Conservation (phyloP, 257 asterid species). For the Mentha longifolia region DNA sequence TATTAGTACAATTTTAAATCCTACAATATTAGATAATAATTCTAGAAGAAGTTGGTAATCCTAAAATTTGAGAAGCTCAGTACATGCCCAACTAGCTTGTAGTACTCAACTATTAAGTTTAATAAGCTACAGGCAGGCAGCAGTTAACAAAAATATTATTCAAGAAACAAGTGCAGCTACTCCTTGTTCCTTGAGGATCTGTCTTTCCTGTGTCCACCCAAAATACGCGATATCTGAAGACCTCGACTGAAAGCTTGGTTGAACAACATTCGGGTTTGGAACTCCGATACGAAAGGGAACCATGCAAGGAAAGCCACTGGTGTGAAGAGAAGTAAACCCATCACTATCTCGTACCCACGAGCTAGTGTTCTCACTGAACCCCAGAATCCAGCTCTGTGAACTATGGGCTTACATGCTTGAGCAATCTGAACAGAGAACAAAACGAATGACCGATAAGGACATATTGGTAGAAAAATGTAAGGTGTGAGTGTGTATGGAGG, state of each 20-base stretch:
- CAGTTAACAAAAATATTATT: too few species aligned
- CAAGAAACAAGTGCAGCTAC: constrained; percentile 33
- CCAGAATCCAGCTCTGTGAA: constrained; percentile 79
- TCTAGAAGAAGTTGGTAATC: too few species aligned
- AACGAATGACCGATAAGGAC: background rate
- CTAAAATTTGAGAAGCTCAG: too few species aligned
- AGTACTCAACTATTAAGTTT: too few species aligned
- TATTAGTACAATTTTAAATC: too few species aligned
- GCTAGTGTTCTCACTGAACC: constrained; percentile 87
- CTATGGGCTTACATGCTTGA: constrained; percentile 88
- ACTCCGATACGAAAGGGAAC: constrained; percentile 97
- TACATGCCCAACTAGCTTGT: too few species aligned
- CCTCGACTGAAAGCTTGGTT: constrained; percentile 99
- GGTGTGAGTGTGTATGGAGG: background rate
- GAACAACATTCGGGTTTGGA: constrained; percentile 95
- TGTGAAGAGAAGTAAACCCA: constrained; percentile 92
- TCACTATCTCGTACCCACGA: constrained; percentile 84
- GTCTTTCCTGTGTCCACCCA: constrained; percentile 92
- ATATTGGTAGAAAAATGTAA: background rate
- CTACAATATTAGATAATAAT: too few species aligned
- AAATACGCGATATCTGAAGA: constrained; percentile 97
- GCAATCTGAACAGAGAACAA: constrained; percentile 62
- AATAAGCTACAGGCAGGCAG: too few species aligned
- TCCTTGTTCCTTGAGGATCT: constrained; percentile 87
- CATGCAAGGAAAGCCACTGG: constrained; percentile 96